Percentiles rank a stretch among this genome's conserved stretches.
phyloP scores from a whole-genome alignment of 805 yeast species.

The Pichia manshurica region DNA sequence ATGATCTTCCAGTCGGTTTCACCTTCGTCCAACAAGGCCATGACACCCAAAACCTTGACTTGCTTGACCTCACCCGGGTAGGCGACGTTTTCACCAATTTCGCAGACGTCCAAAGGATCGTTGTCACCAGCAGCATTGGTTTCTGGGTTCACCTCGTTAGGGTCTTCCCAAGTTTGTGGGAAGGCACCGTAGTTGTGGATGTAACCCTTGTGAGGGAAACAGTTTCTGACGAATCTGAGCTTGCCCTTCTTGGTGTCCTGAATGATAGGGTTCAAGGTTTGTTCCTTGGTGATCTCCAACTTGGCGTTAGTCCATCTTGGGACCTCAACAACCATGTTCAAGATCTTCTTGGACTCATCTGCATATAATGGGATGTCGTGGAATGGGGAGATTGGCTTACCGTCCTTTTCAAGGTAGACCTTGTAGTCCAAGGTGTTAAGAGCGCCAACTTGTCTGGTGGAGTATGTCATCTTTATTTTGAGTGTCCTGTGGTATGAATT shows the following conservation, averaged over 20 bases:
- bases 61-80: conserved; percentile 71
- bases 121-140: conserved; percentile 72
- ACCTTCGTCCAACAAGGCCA: conserved; percentile 92
- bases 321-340: conserved; percentile 81
- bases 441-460: conserved; percentile 92
- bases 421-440: conserved; percentile 92
- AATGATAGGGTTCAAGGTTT: conserved; percentile 81
- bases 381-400: conserved; percentile 92
- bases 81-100: conserved; percentile 65
- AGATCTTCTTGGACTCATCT: conserved; percentile 82
- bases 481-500: background rate
- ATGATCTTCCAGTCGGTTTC: conserved; percentile 91
- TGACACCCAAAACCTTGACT: conserved; percentile 88
- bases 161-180: conserved; percentile 92
- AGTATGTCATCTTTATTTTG: conserved; percentile 52
- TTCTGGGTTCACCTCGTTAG: conserved; percentile 56
- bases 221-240: conserved; percentile 91
- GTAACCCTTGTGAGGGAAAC: conserved; percentile 98
- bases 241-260: conserved; percentile 98
- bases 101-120: conserved; percentile 83
- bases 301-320: conserved; percentile 99
- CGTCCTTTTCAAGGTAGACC: conserved; percentile 86
- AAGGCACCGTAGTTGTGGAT: conserved; percentile 98
- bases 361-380: conserved; percentile 92
- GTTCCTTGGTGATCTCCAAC: conserved; percentile 86